A percentile compares a stretch with the other conserved stretches of the same genome.
Evolutionary conservation across 225 moss, liverwort and hornwort species (phyloP).

Genomic region (Physcomitrellopsis africana): DNA sequence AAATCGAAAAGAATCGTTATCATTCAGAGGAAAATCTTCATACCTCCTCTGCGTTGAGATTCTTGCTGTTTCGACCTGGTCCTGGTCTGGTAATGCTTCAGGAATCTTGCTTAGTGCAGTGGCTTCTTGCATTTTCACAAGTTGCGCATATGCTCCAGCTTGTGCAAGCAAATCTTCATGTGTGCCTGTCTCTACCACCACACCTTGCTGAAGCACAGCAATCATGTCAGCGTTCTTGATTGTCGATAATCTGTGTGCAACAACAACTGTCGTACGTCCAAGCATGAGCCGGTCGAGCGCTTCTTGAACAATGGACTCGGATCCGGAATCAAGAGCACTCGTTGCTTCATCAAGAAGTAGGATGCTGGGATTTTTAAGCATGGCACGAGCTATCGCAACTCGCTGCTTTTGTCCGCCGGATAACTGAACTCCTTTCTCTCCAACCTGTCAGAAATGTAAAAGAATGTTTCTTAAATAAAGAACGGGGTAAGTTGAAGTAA

Average conservation of each 20-base stretch:
- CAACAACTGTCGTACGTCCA: conserved; percentile 73
- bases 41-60: conserved; percentile 44
- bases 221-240: conserved; percentile 74
- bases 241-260: conserved; percentile 74
- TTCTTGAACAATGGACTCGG: conserved; percentile 68
- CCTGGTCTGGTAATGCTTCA: conserved; percentile 41
- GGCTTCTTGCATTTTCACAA: conserved; percentile 58
- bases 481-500: too few species aligned
- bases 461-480: not conserved
- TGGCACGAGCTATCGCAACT: conserved; percentile 86
- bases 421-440: conserved; percentile 74
- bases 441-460: conserved; percentile 54
- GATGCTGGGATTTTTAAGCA: conserved; percentile 77
- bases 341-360: conserved; percentile 83
- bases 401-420: conserved; percentile 83
- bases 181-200: conserved; percentile 75
- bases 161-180: conserved; percentile 47
- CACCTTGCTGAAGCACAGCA: conserved; percentile 78
- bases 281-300: conserved; percentile 73
- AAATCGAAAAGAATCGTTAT: too few species aligned
- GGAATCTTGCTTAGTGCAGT: conserved; percentile 44
- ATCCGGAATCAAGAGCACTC: conserved; percentile 74
- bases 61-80: conserved; percentile 52
- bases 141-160: conserved; percentile 67
- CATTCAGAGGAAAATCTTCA: not conserved